Conservation (phyloP, 2,329 filamentous ascomycete genomes). For the Fusarium tupiense region DNA sequence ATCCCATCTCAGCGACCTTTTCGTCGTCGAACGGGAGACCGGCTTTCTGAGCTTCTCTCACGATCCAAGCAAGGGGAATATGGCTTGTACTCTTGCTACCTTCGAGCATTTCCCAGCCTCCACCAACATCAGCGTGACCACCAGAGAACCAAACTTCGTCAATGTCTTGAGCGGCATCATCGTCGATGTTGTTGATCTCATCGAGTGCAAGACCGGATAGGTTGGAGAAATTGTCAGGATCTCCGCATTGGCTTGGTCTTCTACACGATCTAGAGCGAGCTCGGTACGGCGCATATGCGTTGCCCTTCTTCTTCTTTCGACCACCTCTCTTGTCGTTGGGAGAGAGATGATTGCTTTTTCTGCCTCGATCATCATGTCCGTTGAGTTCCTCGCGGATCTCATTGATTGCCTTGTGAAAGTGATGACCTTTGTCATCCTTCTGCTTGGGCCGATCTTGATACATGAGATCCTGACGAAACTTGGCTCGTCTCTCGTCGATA, state of each 20-base stretch:
- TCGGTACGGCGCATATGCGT: constrained; percentile 53
- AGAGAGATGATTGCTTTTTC: constrained; percentile 19
- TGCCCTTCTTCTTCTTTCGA: constrained; percentile 5
- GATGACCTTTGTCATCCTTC: constrained; percentile 31
- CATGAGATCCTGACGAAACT: constrained; percentile 77
- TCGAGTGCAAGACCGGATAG: constrained; percentile 43
- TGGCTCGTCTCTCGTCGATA: constrained; percentile 76
- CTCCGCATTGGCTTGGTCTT: constrained; percentile 29
- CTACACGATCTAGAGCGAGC: constrained; percentile 52
- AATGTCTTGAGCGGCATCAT: constrained; percentile 72
- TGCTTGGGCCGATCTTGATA: constrained; percentile 55
- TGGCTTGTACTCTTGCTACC: constrained; percentile 73
- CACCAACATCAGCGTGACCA: constrained; percentile 81
- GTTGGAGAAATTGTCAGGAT: constrained; percentile 45
- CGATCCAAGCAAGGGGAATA: constrained; percentile 76
- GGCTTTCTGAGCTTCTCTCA: constrained; percentile 66
- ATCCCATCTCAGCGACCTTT: constrained; percentile 74
- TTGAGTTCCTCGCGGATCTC: constrained; percentile 29
- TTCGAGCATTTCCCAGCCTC: constrained; percentile 72
- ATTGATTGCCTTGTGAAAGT: constrained; percentile 39
- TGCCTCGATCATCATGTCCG: constrained; percentile 27
- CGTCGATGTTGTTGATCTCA: constrained; percentile 52
- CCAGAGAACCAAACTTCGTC: constrained; percentile 85
- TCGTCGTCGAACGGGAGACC: constrained; percentile 76
- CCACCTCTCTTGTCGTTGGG: constrained; percentile 15